Percentiles rank a stretch among this genome's conserved stretches.
These are phyloP conservation scores for Lagenaria siceraria DNA, from an alignment of 306 rosid species.

Conservation along the genomic window DNA sequence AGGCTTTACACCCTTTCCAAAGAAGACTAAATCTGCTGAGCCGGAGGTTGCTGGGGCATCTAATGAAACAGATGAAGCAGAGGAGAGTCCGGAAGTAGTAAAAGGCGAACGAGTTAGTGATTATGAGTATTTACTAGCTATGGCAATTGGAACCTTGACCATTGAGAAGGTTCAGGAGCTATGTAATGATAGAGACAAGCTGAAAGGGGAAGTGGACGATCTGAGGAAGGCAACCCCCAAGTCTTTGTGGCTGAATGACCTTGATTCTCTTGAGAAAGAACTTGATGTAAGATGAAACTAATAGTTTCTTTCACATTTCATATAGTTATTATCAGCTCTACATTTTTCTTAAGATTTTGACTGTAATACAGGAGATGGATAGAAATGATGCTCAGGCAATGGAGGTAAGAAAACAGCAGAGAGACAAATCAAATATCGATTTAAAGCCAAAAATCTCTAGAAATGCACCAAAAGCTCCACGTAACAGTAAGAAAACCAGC, in stretches of 20 bases:
- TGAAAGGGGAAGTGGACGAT: slow-evolving; percentile 41
- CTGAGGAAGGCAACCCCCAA: slow-evolving; percentile 50
- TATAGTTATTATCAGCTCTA: not conserved
- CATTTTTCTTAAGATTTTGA: not conserved
- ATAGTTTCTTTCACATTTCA: not conserved
- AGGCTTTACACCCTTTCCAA: slow-evolving; percentile 87
- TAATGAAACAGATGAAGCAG: slow-evolving; percentile 43
- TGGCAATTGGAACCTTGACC: slow-evolving; percentile 77
- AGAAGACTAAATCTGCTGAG: slow-evolving; percentile 58
- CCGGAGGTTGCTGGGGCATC: slow-evolving; percentile 88
- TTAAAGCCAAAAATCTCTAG: slow-evolving; percentile 18
- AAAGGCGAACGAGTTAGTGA: slow-evolving; percentile 39
- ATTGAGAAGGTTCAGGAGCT: slow-evolving; percentile 67
- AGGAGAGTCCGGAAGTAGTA: slow-evolving; percentile 23
- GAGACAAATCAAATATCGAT: slow-evolving; percentile 26
- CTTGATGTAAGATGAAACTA: slow-evolving; percentile 43
- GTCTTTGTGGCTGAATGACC: slow-evolving; percentile 71
- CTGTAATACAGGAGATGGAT: slow-evolving; percentile 48
- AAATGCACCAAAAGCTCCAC: slow-evolving; percentile 48
- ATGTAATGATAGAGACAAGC: slow-evolving; percentile 44
- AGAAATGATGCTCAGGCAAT: slow-evolving; percentile 43
- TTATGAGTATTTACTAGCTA: slow-evolving; percentile 57
- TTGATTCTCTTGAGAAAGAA: slow-evolving; percentile 49
- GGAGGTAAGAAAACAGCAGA: slow-evolving; percentile 35
- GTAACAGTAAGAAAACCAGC: slow-evolving; percentile 48